phyloP scores from a whole-genome alignment of 2,329 filamentous ascomycete genomes.

The Penicillium sp. region DNA sequence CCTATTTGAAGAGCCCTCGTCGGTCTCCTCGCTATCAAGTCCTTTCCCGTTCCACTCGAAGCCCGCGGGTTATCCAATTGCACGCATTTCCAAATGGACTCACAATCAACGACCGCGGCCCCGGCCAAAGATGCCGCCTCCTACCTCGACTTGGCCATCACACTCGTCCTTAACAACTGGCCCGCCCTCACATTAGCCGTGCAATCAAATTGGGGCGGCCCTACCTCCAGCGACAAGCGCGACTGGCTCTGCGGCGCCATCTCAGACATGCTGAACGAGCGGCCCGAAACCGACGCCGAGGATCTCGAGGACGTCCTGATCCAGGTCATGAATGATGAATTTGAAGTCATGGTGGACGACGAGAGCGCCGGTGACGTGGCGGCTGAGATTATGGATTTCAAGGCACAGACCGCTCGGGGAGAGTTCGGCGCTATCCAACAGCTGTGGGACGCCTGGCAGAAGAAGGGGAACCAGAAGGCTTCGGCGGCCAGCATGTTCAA shows the following conservation, averaged over 20 bases:
- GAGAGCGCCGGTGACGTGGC: conserved; percentile 78
- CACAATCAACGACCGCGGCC: conserved; percentile 19
- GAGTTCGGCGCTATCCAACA: conserved; percentile 66
- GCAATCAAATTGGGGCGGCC: conserved; percentile 83
- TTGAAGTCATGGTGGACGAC: conserved; percentile 90
- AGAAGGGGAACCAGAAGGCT: conserved; percentile 42
- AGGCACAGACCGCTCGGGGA: conserved; percentile 65
- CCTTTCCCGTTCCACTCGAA: background rate
- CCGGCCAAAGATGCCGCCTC: conserved; percentile 58
- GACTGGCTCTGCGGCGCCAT: conserved; percentile 94
- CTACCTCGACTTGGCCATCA: conserved; percentile 83
- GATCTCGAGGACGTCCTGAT: conserved; percentile 84
- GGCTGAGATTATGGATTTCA: conserved; percentile 68
- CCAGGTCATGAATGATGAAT: conserved; percentile 93
- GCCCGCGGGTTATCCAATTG: conserved; percentile 18
- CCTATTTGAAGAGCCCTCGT: background rate
- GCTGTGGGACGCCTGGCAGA: conserved; percentile 55
- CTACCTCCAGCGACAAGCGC: conserved; percentile 80
- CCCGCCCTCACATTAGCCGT: conserved; percentile 84
- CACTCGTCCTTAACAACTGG: conserved; percentile 84
- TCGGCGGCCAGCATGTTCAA: conserved; percentile 37
- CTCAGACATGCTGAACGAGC: conserved; percentile 70
- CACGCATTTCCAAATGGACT: conserved; percentile 22
- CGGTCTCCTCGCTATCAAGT: background rate
- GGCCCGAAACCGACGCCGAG: conserved; percentile 67